Base-by-base conservation (phyloP, 2,329 filamentous ascomycete genomes). In the Cercospora zeina region DNA sequence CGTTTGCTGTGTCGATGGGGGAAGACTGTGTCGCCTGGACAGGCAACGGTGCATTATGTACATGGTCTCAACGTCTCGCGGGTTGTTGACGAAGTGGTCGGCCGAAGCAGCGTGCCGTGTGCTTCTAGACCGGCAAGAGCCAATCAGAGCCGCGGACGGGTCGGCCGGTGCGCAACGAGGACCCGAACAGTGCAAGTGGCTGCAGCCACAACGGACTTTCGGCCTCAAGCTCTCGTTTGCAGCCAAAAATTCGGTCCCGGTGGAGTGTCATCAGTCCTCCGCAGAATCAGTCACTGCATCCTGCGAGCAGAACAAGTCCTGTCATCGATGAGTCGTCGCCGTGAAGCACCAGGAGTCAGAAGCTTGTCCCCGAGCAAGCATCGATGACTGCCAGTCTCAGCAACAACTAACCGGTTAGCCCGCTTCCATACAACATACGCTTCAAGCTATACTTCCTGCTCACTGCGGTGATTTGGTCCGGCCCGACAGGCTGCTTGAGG, bases 41-140 rank as follows among this genome's bases (percentile, higher is more conserved):
- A 31, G 24, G 27, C 1, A 24, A 0, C 1, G 19, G 16, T 45
- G 24, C 24, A 51, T 51, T n/a, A 51, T 34, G 33, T 54, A 51
- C 16, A 21, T n/a, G n/a, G 51, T 27, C 24, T 27, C 24, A 27
- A 34, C 37, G 69, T 73, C 27, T 65, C 62, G 6, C 65, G 71
- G 47, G 69, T 27, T 30, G 47, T 30, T 13, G 7, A 51, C 30
- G 24, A 27, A 30, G 21, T 27, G 24, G 30, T 51, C 47, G 47
- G 47, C 47, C 24, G 47, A 51, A 51, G 19, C 30, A 51, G 4
- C 30, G 47, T 19, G 24, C 47, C 47, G n/a, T 30, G 24, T 51
- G 47, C 47, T 51, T 51, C 30, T 30, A 13, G 27, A 31, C 24
- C 24, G 2, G 21, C 30, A 51, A 21, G n/a, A 31, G 47, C 47